These are phyloP conservation scores for Aquilaria malaccensis DNA, from an alignment of 345 rosid genomes.

Conservation along the genomic window DNA sequence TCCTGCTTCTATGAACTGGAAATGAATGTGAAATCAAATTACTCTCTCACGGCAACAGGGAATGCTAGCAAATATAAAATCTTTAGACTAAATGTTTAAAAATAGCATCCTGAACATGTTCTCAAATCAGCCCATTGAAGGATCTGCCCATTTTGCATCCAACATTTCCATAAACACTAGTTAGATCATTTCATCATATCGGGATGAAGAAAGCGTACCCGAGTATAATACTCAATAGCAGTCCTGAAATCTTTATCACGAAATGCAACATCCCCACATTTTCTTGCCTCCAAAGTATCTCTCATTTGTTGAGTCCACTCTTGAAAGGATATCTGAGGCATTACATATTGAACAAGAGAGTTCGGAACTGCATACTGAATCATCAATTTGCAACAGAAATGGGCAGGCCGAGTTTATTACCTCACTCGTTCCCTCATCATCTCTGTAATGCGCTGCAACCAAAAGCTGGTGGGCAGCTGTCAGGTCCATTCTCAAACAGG, in stretches of 20 bases:
- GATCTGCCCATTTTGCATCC: not conserved
- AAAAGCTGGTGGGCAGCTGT: slow-evolving; percentile 81
- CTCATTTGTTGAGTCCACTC: slow-evolving; percentile 93
- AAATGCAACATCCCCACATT: slow-evolving; percentile 78
- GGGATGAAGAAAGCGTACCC: slow-evolving; percentile 33
- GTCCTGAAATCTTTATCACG: slow-evolving; percentile 56
- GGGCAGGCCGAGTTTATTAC: slow-evolving; percentile 21
- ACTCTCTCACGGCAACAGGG: not conserved
- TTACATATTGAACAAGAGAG: slow-evolving; percentile 5
- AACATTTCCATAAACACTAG: too few relatives aligned
- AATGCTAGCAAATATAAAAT: not conserved
- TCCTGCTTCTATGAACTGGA: slow-evolving; percentile 80
- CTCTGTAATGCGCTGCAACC: slow-evolving; percentile 71
- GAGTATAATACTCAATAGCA: slow-evolving; percentile 76
- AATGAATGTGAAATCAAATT: not conserved
- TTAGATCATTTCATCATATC: not conserved
- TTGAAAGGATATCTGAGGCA: slow-evolving; percentile 72
- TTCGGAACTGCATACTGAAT: slow-evolving; percentile 9
- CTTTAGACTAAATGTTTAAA: not conserved
- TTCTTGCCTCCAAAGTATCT: slow-evolving; percentile 85
- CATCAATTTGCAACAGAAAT: slow-evolving; percentile 1
- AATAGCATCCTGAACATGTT: too few relatives aligned
- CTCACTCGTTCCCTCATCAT: slow-evolving; percentile 88
- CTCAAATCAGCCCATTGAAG: not conserved
- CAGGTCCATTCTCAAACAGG: slow-evolving; percentile 78